A percentile compares a stretch with the other conserved stretches of the same genome.
These are phyloP conservation scores for Zhuliangozyma blackwelliae DNA, from an alignment of 1,139 yeast genomes.

Conservation along the genomic window DNA sequence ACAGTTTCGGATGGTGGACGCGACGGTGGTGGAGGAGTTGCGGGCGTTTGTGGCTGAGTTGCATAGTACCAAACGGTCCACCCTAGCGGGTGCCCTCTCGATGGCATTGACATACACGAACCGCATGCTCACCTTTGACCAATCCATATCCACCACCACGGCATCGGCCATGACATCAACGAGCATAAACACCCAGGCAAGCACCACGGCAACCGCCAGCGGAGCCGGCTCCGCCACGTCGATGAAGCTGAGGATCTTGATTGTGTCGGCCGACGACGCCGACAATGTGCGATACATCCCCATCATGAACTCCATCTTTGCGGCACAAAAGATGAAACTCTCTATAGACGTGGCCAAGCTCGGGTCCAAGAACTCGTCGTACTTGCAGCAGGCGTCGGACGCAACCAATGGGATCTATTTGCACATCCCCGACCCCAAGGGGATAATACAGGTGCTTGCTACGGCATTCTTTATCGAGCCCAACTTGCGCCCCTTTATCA, in stretches of 20 bases:
- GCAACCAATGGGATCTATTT: constrained; percentile 90
- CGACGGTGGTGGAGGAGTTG: constrained; percentile 62
- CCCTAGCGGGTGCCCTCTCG: constrained; percentile 76
- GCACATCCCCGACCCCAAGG: constrained; percentile 68
- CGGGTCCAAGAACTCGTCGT: constrained; percentile 66
- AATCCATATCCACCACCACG: constrained; percentile 43
- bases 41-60: constrained; percentile 41
- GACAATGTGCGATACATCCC: constrained; percentile 77
- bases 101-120: constrained; percentile 77
- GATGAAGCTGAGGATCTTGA: constrained; percentile 67
- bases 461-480: constrained; percentile 85
- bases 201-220: constrained; percentile 6
- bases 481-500: constrained; percentile 63
- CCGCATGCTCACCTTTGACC: constrained; percentile 54
- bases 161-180: constrained; percentile 45
- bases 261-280: constrained; percentile 73
- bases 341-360: constrained; percentile 89
- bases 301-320: constrained; percentile 92
- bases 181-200: constrained; percentile 18
- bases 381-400: constrained; percentile 93
- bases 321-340: constrained; percentile 88
- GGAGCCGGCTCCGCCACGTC: constrained; percentile 20
- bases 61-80: constrained; percentile 22
- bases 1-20: constrained; percentile 80
- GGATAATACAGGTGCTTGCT: constrained; percentile 61